These are phyloP conservation scores for Mortierella sp. DNA, from an alignment of 371 early-diverging fungal genomes.

Conservation along the genomic window DNA sequence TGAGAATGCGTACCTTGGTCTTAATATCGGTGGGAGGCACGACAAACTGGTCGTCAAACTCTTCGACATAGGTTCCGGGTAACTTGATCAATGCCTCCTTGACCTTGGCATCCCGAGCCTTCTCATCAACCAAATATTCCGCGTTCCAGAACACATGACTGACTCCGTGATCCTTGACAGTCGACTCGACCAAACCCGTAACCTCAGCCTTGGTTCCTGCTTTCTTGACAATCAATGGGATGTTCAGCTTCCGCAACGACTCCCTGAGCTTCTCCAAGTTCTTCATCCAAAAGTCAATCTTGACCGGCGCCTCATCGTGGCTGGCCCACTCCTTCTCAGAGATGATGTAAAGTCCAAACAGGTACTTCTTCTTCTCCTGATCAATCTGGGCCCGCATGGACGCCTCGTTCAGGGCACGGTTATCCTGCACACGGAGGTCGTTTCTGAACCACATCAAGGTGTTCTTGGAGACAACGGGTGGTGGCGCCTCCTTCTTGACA, in stretches of 20 bases:
- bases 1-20: conserved; percentile 52
- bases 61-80: conserved; percentile 48
- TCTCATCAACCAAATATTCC: conserved; percentile 57
- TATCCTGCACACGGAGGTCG: conserved; percentile 65
- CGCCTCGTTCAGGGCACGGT: conserved; percentile 60
- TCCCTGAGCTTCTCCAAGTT: conserved; percentile 58
- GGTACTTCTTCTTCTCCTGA: conserved; percentile 17
- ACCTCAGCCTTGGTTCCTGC: conserved; percentile 23
- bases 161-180: conserved; percentile 38
- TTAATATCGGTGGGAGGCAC: conserved; percentile 63
- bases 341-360: conserved; percentile 65
- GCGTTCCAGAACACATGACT: conserved; percentile 52
- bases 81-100: conserved; percentile 19
- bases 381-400: conserved; percentile 26
- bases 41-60: conserved; percentile 69
- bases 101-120: conserved; percentile 41
- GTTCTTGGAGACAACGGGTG: conserved; percentile 52
- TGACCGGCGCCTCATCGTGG: conserved; percentile 68
- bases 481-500: conserved; percentile 48
- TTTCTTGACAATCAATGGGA: conserved; percentile 65
- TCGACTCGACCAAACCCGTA: conserved; percentile 35
- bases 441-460: conserved; percentile 68
- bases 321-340: conserved; percentile 65
- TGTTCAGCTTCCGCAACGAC: conserved; percentile 57
- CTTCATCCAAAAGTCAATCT: conserved; percentile 69